Conservation (phyloP, 208 protist genomes). For the Trypanosoma mega region DNA sequence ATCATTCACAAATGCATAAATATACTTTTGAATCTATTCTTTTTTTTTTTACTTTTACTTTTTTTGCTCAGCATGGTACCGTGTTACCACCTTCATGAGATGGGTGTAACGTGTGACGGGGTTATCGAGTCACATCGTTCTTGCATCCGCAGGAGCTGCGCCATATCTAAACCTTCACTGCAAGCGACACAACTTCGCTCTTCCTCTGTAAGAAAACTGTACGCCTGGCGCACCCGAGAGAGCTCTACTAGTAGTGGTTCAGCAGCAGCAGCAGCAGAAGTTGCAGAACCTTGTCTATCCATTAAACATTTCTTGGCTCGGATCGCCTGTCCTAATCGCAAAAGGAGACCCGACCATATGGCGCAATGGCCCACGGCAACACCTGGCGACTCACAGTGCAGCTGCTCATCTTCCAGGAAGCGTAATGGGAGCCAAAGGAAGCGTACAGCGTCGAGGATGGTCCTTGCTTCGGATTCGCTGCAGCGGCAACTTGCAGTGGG, state of each 20-base stretch:
- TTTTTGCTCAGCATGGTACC: too few species aligned
- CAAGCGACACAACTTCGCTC: conserved; percentile 12
- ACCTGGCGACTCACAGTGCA: conserved; percentile 6
- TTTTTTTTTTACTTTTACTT: too few species aligned
- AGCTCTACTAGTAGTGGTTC: conserved; percentile 21
- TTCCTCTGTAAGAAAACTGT: conserved; percentile 17
- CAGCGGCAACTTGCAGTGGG: conserved; percentile 11
- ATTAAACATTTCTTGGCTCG: conserved; percentile 13
- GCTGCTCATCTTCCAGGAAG: conserved; percentile 24
- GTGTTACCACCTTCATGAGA: too few species aligned
- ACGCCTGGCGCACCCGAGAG: conserved; percentile 22
- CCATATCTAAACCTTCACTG: conserved; percentile 9
- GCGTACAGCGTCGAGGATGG: conserved; percentile 15
- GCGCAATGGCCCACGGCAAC: conserved; percentile 3
- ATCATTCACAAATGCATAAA: too few species aligned
- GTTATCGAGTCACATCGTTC: conserved; percentile 17
- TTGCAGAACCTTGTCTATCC: neutral
- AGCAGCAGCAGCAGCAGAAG: neutral
- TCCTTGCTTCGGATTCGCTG: conserved; percentile 13
- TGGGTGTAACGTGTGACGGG: neutral
- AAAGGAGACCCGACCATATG: conserved; percentile 18
- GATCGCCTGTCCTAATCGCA: conserved; percentile 23
- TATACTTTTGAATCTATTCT: too few species aligned
- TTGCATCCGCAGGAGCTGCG: conserved; percentile 7
- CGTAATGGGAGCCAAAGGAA: conserved; percentile 28